Base-by-base conservation (phyloP, 495 filamentous ascomycete species). In the Penicillium crystallinum region DNA sequence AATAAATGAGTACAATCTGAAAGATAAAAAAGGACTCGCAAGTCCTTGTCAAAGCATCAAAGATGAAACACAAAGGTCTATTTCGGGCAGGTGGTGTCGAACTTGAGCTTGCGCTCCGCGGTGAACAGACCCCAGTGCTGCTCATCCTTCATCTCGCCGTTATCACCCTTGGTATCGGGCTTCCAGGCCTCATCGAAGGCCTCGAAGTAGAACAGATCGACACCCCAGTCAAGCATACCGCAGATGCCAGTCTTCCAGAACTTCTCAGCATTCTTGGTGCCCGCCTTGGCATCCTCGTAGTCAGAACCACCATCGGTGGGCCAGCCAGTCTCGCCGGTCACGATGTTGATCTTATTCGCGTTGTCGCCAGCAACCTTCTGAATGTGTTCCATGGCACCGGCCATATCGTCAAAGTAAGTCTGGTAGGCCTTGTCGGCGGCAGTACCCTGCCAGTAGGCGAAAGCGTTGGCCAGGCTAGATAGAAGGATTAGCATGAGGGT, bases 121-220 rank as follows among this genome's bases (percentile, higher is more conserved):
- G 76, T 83, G 77, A 81, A 87, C 6, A 86, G 81, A 59, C 88
- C 88, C 88, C 88, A 92, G 61, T 87, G 81, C 42, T 79, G 84
- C 81, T 92, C 88, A 58, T 87, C 78, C 57, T 72, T 77, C n/a
- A 71, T 56, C 62, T 75, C 58, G 49, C 88, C 88, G 65, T 85
- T 82, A 62, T 88, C 81, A 54, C 86, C 86, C 55, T 79, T 72
- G 63, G 79, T 81, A 22, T 74, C 63, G 49, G 86, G 86, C 83
- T 92, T 92, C 82, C 85, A 90, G 52, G 81, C 71, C 81, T 89
- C 86, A 58, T 88, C 85, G 63, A 88, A 90, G 39, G 88, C 88
- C 77, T 91, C 88, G 59, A 91, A 91, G 68, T 83, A 87, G 75
- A 91, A 92, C 52, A 87, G 81, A 63, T 89, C 86, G 38, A 87